These are phyloP conservation scores for Syncephalastrum sp. DNA, from an alignment of 371 early-diverging fungal species.

Conservation along the genomic window DNA sequence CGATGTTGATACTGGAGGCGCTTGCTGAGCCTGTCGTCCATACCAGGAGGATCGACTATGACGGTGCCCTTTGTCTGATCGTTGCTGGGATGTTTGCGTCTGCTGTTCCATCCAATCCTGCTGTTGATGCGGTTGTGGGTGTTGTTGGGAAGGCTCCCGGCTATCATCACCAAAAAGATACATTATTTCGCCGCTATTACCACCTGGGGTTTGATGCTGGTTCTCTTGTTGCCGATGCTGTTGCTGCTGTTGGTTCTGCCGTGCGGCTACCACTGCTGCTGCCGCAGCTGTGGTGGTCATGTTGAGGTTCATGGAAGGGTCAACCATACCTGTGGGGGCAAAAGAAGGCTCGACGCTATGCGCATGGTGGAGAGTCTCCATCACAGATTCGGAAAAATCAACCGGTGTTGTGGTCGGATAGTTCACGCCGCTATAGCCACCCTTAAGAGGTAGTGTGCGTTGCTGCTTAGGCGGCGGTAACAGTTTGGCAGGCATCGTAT, in stretches of 20 bases:
- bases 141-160: neutral
- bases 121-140: conserved; percentile 1
- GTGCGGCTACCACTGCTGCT: neutral
- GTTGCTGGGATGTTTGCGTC: neutral
- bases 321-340: conserved; percentile 4
- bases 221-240: neutral
- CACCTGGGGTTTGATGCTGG: conserved; percentile 1
- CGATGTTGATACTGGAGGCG: neutral
- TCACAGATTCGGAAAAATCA: conserved; percentile 10
- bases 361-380: conserved; percentile 16
- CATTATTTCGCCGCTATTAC: conserved; percentile 1
- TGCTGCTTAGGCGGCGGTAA: conserved; percentile 22
- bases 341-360: conserved; percentile 9
- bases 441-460: conserved; percentile 7
- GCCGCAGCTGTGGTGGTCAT: neutral
- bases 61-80: neutral
- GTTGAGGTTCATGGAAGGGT: conserved; percentile 4
- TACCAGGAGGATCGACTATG: neutral
- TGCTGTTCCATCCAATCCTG: neutral
- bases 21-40: neutral
- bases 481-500: conserved; percentile 12
- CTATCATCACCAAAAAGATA: neutral
- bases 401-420: conserved; percentile 9
- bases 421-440: conserved; percentile 5
- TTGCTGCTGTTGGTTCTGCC: neutral